Percentiles rank a stretch among this genome's conserved stretches.
These are phyloP conservation scores for Debaryomyces maramus DNA, from an alignment of 805 yeast species.

Conservation along the genomic window DNA sequence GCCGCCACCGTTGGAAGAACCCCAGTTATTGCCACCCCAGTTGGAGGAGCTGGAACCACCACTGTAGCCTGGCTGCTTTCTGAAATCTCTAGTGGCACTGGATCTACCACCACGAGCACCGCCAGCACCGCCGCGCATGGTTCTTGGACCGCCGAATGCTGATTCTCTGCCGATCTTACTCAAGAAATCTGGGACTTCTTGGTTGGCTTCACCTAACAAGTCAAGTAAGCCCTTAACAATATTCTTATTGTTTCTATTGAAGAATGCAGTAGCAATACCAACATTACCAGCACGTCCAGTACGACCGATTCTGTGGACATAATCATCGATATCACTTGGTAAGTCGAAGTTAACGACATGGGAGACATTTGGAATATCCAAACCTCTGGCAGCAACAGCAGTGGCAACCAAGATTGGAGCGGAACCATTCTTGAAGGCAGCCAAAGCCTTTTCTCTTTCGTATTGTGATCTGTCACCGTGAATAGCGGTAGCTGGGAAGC, in stretches of 20 bases:
- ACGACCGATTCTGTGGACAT: constrained; percentile 99
- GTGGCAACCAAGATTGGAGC: constrained; percentile 97
- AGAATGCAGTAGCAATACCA: constrained; percentile 98
- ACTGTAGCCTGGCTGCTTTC: constrained; percentile 46
- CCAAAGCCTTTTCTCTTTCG: constrained; percentile 97
- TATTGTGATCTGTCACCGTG: constrained; percentile 99
- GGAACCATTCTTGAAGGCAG: constrained; percentile 87
- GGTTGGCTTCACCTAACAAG: constrained; percentile 91
- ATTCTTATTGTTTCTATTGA: constrained; percentile 92
- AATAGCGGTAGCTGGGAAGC: constrained; percentile 96
- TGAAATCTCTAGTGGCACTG: constrained; percentile 49
- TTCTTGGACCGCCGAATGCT: constrained; percentile 48
- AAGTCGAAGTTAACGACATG: constrained; percentile 97
- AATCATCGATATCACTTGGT: constrained; percentile 96
- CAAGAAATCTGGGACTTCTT: constrained; percentile 92
- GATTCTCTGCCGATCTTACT: constrained; percentile 77
- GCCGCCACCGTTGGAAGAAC: constrained; percentile 18
- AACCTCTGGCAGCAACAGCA: constrained; percentile 99
- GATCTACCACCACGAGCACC: constrained; percentile 47
- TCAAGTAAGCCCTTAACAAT: constrained; percentile 85
- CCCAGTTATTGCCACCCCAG: constrained; percentile 20
- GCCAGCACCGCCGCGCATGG: constrained; percentile 37
- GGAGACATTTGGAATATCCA: constrained; percentile 98
- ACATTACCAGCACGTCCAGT: constrained; percentile 99
- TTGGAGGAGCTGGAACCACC: constrained; percentile 33